Percentiles rank a stretch among this genome's conserved stretches.
Evolutionary conservation across 2,329 filamentous ascomycete species (phyloP).

Genomic region (Penicillium sp.): DNA sequence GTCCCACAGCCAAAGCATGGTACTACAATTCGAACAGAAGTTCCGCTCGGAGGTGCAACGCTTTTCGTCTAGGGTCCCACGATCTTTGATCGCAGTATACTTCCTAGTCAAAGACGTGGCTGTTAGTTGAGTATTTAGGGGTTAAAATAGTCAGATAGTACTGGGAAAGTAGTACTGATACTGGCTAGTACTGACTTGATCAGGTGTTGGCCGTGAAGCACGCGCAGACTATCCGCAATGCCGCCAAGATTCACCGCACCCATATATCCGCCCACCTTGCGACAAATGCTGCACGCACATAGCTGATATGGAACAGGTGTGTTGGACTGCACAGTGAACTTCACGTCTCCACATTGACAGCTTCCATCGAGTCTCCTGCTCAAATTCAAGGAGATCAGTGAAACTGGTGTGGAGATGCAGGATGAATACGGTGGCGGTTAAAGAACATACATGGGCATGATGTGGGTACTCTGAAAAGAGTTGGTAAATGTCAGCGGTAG

Average conservation of each 20-base stretch:
- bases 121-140: background rate
- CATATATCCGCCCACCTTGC: conserved; percentile 51
- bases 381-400: background rate
- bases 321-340: conserved; percentile 51
- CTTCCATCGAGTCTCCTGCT: conserved; percentile 53
- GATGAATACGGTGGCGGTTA: no score
- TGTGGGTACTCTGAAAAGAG: background rate
- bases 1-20: conserved; percentile 55
- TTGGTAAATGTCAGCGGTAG: background rate
- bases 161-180: conserved; percentile 8
- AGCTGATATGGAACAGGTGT: conserved; percentile 55
- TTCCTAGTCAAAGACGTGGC: conserved; percentile 37
- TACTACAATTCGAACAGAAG: conserved; percentile 53
- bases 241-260: conserved; percentile 54
- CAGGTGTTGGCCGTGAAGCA: conserved; percentile 47
- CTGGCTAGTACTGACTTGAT: conserved; percentile 43
- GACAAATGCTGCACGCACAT: conserved; percentile 55
- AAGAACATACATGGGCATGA: conserved; percentile 27
- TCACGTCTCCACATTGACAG: conserved; percentile 54
- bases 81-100: conserved; percentile 50
- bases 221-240: conserved; percentile 46
- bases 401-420: background rate
- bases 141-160: no score
- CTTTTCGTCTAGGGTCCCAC: conserved; percentile 44
- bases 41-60: conserved; percentile 49